These are phyloP conservation scores for Ilex aquifolium DNA, from an alignment of 257 asterid genomes.

Conservation along the genomic window DNA sequence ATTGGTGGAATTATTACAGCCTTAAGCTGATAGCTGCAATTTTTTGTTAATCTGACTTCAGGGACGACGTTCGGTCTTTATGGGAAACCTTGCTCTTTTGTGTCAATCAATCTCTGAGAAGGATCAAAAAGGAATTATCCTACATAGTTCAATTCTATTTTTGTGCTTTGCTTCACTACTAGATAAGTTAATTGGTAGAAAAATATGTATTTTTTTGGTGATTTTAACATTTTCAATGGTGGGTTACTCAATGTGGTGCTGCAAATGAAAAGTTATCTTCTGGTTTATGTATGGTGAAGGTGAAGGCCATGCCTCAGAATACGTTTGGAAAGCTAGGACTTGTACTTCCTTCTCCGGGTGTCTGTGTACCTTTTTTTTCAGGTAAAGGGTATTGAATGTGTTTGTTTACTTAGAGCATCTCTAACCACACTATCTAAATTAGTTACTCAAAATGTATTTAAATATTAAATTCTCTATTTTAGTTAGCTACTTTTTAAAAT, in stretches of 20 bases:
- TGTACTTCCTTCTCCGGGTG: conserved; percentile 16
- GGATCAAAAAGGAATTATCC: conserved; percentile 1
- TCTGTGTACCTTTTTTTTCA: conserved; percentile 7
- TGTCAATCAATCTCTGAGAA: background rate
- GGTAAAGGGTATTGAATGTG: conserved; percentile 11
- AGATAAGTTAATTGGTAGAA: conserved; percentile 15
- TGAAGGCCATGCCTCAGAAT: conserved; percentile 11
- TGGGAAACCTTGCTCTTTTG: conserved; percentile 1
- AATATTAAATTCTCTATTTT: too few species aligned
- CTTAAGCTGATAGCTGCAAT: too few species aligned
- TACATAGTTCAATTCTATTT: conserved; percentile 1
- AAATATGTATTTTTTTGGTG: conserved; percentile 3
- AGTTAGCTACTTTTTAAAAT: too few species aligned
- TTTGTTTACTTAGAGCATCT: too few species aligned
- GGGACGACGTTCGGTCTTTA: background rate
- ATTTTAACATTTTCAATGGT: conserved; percentile 1
- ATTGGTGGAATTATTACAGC: too few species aligned
- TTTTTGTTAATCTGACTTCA: too few species aligned
- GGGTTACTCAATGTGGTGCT: too few species aligned
- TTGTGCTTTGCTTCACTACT: conserved; percentile 5
- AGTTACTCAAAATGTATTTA: too few species aligned
- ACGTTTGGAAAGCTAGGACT: conserved; percentile 11
- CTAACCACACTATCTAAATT: too few species aligned
- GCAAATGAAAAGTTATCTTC: too few species aligned
- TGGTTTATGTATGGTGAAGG: too few species aligned